Conservation (phyloP, 2,329 filamentous ascomycete genomes). For the Diaporthe helianthi region DNA sequence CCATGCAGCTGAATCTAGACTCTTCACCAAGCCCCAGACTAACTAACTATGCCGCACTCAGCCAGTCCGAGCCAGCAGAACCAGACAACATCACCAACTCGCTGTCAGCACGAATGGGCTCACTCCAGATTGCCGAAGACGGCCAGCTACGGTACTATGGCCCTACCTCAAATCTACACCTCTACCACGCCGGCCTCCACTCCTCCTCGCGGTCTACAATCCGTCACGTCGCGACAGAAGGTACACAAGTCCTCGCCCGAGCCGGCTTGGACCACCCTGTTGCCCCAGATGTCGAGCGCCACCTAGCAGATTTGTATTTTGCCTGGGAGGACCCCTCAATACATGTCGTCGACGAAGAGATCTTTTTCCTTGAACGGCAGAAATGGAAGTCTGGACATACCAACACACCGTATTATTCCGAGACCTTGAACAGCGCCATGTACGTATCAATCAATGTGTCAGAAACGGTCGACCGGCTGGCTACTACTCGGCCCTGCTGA, state of each 20-base stretch:
- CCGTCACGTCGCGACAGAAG: constrained; percentile 1
- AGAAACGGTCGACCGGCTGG: too few relatives aligned
- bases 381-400: constrained; percentile 34
- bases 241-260: neutral
- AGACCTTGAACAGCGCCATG: constrained; percentile 42
- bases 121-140: neutral
- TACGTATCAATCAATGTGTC: too few relatives aligned
- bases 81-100: neutral
- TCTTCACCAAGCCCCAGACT: neutral
- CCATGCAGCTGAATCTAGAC: neutral
- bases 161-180: neutral
- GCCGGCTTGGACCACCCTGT: constrained; percentile 12
- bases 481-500: too few relatives aligned
- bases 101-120: neutral
- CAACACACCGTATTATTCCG: constrained; percentile 40
- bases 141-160: constrained; percentile 1
- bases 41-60: neutral
- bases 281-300: constrained; percentile 32
- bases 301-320: constrained; percentile 39
- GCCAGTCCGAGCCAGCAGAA: neutral
- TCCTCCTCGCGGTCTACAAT: neutral
- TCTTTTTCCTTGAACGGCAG: constrained; percentile 38
- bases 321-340: constrained; percentile 39
- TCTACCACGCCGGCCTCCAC: neutral
- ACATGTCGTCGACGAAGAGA: constrained; percentile 39